A percentile compares a stretch with the other conserved stretches of the same genome.
Evolutionary conservation across 768 basidiomycete species (phyloP).

Genomic region (Serendipita sp.): DNA sequence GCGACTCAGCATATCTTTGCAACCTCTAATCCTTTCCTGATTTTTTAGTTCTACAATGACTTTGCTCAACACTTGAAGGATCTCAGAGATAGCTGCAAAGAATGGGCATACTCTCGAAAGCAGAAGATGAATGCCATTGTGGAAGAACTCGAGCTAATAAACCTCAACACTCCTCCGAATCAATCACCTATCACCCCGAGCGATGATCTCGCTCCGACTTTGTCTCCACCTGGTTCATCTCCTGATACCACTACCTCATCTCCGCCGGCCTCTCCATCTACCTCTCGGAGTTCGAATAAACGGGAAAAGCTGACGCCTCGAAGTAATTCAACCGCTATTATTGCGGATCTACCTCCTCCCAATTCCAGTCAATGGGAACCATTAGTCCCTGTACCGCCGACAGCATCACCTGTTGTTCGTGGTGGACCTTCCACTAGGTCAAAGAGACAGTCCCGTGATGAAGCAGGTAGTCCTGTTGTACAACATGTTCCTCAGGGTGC

Average conservation of each 20-base stretch:
- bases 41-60: slow-evolving; percentile 72
- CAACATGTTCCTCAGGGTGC: not conserved
- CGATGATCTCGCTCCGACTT: not conserved
- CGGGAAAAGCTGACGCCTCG: not conserved
- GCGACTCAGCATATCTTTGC: not conserved
- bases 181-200: not conserved
- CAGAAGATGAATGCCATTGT: slow-evolving; percentile 41
- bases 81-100: slow-evolving; percentile 60
- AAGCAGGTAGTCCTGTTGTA: not conserved
- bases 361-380: slow-evolving; percentile 3
- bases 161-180: not conserved
- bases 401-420: slow-evolving; percentile 2
- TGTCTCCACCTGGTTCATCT: slow-evolving; percentile 3
- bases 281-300: not conserved
- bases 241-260: not conserved
- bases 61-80: slow-evolving; percentile 52
- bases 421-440: not conserved
- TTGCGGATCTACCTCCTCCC: not conserved
- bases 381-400: not conserved
- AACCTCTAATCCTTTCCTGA: not conserved
- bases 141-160: not conserved
- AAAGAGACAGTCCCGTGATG: not conserved
- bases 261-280: not conserved
- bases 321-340: slow-evolving; percentile 1
- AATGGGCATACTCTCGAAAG: slow-evolving; percentile 55